Conservation (phyloP, 352 stramenopile genomes). For the Phytophthora hybrid region DNA sequence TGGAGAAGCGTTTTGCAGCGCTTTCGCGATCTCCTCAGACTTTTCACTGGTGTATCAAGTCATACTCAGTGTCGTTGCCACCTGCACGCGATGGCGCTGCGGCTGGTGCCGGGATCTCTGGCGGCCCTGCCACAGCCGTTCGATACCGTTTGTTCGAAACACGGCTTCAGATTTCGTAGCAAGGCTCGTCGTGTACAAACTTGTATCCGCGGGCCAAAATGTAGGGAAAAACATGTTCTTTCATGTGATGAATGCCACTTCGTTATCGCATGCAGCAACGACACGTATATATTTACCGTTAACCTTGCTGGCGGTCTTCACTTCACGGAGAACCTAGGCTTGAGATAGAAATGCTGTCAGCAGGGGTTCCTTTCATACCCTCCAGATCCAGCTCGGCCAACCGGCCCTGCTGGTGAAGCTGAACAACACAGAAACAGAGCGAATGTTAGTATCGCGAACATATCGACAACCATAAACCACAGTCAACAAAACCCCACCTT, state of each 20-base stretch:
- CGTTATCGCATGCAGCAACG: slow-evolving; percentile 31
- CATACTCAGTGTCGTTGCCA: slow-evolving; percentile 51
- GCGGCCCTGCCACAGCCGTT: slow-evolving; percentile 35
- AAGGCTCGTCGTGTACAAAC: neutral
- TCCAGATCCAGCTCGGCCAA: slow-evolving; percentile 53
- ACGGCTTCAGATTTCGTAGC: slow-evolving; percentile 46
- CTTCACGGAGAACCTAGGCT: slow-evolving; percentile 51
- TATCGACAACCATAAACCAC: slow-evolving; percentile 9
- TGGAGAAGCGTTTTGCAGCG: slow-evolving; percentile 60
- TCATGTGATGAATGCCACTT: slow-evolving; percentile 12
- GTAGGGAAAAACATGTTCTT: slow-evolving; percentile 5
- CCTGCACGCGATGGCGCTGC: neutral
- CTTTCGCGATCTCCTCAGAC: slow-evolving; percentile 33
- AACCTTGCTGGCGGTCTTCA: slow-evolving; percentile 6
- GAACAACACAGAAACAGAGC: neutral
- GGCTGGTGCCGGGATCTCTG: slow-evolving; percentile 1
- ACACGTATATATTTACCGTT: slow-evolving; percentile 35
- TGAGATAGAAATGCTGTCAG: slow-evolving; percentile 60
- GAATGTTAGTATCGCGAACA: neutral
- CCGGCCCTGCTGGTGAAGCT: slow-evolving; percentile 75
- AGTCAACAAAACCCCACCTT: slow-evolving; percentile 56
- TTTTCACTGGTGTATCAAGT: slow-evolving; percentile 79
- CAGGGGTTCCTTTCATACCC: slow-evolving; percentile 41
- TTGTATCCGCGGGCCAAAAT: neutral
- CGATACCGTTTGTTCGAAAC: slow-evolving; percentile 82